Base-by-base conservation (phyloP, 2,329 filamentous ascomycete genomes). In the Pezicula neosporulosa region DNA sequence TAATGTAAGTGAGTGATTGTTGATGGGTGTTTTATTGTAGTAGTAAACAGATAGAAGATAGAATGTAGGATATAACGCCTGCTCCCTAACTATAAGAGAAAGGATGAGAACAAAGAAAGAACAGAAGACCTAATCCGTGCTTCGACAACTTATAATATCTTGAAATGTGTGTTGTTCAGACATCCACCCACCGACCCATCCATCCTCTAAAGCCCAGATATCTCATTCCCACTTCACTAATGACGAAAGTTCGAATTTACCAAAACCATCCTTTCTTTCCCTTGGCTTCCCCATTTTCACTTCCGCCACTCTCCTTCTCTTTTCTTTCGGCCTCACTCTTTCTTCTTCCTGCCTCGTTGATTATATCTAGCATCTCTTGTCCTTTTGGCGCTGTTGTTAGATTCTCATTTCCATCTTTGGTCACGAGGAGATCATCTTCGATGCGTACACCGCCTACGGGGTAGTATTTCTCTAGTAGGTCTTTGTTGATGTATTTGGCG, bases 391-490 rank as follows among this genome's bases (percentile, higher is more conserved):
- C 87, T 1, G 80, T 78, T 1, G 91, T 95, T 66, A 97, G 65
- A 65, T 96, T 95, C 70, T 97, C 91, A 62, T 83, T 84, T 0
- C 92, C 91, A 21, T 81, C 74, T 54, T 86, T 77, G 1, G 87
- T 94, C 44, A 97, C 84, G 19, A 94, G 75, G 37, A 97, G 80
- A 67, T 93, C 89, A 65, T 97, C 91, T 72, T 99, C 94, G 55
- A 97, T 95, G 44, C 94, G 81, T 24, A 96, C 90, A 33, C 94
- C 94, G 15, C 93, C 94, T 1, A 97, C 86, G 24, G 72, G 73
- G 74, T 89, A 93, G 67, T 87, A 93, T 56, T 72, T 74, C 54
- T 85, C 82, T 45, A 94, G 70, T 5, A 86, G 77, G 5, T 76
- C 73, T 58, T 73, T 72, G 68, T 92, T 78, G 62, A 94, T 85